phyloP scores from a whole-genome alignment of 148 eudicot genomes.

The Bassia scoparia region DNA sequence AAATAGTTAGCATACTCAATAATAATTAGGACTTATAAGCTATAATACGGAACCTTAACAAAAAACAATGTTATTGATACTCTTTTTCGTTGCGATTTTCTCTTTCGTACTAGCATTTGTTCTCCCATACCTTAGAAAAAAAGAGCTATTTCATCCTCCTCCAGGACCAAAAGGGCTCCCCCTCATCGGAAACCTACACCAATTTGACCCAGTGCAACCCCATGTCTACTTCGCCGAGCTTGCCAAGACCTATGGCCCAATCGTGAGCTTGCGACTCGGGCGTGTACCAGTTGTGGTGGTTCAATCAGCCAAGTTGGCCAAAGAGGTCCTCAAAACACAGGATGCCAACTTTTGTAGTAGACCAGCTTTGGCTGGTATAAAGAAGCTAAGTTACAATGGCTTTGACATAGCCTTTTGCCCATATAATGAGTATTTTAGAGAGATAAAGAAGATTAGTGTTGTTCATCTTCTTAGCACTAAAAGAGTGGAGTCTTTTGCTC shows the following conservation, averaged over 20 bases:
- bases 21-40: too few species aligned
- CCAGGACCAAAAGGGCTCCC: conserved; percentile 36
- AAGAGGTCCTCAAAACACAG: conserved; percentile 27
- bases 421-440: conserved; percentile 18
- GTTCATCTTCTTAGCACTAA: conserved; percentile 24
- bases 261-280: conserved; percentile 23
- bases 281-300: conserved; percentile 14
- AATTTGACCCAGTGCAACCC: conserved; percentile 13
- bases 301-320: conserved; percentile 25
- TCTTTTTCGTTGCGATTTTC: not conserved
- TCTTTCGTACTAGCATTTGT: not conserved
- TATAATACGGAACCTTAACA: too few species aligned
- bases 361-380: conserved; percentile 9
- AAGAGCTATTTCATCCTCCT: conserved; percentile 11
- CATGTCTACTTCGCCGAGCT: conserved; percentile 24
- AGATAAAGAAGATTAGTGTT: conserved; percentile 17
- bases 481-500: conserved; percentile 1
- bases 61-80: not conserved
- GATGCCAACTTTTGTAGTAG: conserved; percentile 26
- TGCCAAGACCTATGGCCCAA: conserved; percentile 32
- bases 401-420: conserved; percentile 18
- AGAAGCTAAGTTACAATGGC: conserved; percentile 28
- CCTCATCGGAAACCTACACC: conserved; percentile 28
- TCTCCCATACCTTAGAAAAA: not conserved
- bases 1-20: too few species aligned